A percentile compares a stretch with the other conserved stretches of the same genome.
Conservation (phyloP, 192 early-diverging fungal genomes). For the Entomortierella parvispora region DNA sequence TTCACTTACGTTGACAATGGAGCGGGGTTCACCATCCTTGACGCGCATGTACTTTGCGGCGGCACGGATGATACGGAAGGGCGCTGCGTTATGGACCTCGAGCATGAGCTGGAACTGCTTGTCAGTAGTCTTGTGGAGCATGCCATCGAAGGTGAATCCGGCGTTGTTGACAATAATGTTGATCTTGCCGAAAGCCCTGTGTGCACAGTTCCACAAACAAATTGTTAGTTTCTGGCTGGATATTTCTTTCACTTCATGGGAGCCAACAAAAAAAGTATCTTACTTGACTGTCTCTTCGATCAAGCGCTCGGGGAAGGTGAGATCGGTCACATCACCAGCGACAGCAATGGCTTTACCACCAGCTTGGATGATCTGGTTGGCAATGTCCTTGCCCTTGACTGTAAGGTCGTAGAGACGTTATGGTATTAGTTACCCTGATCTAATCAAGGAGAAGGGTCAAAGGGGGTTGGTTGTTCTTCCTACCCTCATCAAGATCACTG, state of each 20-base stretch:
- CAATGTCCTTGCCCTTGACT: constrained; percentile 81
- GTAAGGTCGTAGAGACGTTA: neutral
- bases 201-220: constrained; percentile 1
- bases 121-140: constrained; percentile 88
- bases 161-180: constrained; percentile 95
- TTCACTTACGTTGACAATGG: constrained; percentile 55
- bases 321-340: constrained; percentile 64
- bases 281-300: constrained; percentile 63
- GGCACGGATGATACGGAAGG: constrained; percentile 67
- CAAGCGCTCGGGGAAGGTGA: constrained; percentile 60
- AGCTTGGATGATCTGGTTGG: constrained; percentile 79
- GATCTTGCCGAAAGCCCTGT: constrained; percentile 73
- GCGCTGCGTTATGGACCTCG: constrained; percentile 69
- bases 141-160: constrained; percentile 94
- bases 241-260: neutral
- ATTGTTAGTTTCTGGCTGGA: neutral
- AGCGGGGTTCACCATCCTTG: constrained; percentile 63
- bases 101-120: constrained; percentile 92
- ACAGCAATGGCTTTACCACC: constrained; percentile 88
- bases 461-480: neutral
- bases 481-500: constrained; percentile 86
- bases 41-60: constrained; percentile 63
- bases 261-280: neutral
- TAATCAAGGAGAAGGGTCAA: neutral
- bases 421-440: no score